Base-by-base conservation (phyloP, 139 green algal species). In the Asterochloris sp. region DNA sequence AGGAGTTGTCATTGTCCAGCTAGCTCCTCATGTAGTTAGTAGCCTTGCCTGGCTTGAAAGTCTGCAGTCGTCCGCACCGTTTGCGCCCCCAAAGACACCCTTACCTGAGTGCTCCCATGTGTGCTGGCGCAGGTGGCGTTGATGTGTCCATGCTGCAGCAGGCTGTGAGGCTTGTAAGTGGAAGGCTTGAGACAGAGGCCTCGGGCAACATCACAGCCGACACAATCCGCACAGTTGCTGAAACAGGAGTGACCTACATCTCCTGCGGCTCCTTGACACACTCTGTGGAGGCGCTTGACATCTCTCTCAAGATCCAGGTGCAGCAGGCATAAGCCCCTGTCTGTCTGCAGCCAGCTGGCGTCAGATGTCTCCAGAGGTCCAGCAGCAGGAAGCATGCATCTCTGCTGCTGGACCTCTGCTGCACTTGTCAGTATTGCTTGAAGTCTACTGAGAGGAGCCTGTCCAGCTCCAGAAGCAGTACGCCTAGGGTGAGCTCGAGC, bases 221-320 rank as follows among this genome's bases (percentile, higher is more conserved):
- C 10, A 98, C 92, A 17, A 90, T 98, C 12, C 24, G 81, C 1
- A 75, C 82, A 13, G 98, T 99, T 82, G 97, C 94, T 0, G 79
- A 89, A 69, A 98, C 95, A 11, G 97, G 97, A 0, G 96, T 99
- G 13, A 94, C 91, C 12, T 98, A 91, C 78, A 93, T 99, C 4
- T 98, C 93, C 0, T 94, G 90, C 47, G 97, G 97, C 0, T 91
- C 94, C 0, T 83, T 99, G 12, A 99, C 97, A 21, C 97, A 99
- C 85, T 97, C 92, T 13, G 96, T 99, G 8, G 88, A 79, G 1
- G 97, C 97, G 0, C 80, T 99, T 60, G 97, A 99, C 86, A 99
- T 99, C 27, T 98, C 93, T 0, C 88, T 99, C 17, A 96, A 95
- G 54, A 79, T 79, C 38, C 38, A 54, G 38, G 38, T 54, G 38